These are phyloP conservation scores for Mucuna pruriens DNA, from an alignment of 306 rosid species.

Conservation along the genomic window DNA sequence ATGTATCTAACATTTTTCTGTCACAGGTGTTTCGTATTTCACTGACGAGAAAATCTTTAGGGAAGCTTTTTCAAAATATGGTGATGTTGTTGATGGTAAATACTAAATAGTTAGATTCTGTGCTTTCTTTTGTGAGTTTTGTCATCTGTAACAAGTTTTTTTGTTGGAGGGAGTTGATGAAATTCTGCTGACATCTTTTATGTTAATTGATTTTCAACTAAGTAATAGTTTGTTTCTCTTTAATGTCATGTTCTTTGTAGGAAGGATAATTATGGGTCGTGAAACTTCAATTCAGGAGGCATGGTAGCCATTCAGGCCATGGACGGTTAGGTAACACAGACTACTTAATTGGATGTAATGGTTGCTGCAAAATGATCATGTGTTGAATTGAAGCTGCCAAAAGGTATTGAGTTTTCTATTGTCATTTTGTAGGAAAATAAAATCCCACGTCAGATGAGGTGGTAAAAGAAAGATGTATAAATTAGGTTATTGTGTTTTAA, in stretches of 20 bases:
- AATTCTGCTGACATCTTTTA: not conserved
- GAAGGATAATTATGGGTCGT: conserved; percentile 75
- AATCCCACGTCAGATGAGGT: too few species aligned
- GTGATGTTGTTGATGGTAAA: conserved; percentile 81
- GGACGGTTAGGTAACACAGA: conserved; percentile 75
- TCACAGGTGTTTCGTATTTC: conserved; percentile 69
- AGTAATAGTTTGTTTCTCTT: conserved; percentile 27
- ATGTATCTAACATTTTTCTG: not conserved
- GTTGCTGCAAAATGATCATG: conserved; percentile 7
- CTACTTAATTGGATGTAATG: not conserved
- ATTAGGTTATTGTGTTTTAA: too few species aligned
- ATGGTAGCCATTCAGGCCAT: conserved; percentile 84
- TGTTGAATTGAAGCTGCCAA: too few species aligned
- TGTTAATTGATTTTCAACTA: not conserved
- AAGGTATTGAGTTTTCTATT: too few species aligned
- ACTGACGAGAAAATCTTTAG: conserved; percentile 72
- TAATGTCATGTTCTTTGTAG: conserved; percentile 45
- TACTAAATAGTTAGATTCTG: not conserved
- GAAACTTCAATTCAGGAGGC: conserved; percentile 79
- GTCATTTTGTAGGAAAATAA: too few species aligned
- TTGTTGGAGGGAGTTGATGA: not conserved
- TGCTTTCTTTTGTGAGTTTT: not conserved
- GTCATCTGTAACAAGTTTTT: not conserved
- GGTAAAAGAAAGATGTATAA: too few species aligned
- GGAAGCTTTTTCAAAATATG: conserved; percentile 79